These are phyloP conservation scores for Lecanicillium sp. DNA, from an alignment of 2,329 filamentous ascomycete genomes.

Conservation along the genomic window DNA sequence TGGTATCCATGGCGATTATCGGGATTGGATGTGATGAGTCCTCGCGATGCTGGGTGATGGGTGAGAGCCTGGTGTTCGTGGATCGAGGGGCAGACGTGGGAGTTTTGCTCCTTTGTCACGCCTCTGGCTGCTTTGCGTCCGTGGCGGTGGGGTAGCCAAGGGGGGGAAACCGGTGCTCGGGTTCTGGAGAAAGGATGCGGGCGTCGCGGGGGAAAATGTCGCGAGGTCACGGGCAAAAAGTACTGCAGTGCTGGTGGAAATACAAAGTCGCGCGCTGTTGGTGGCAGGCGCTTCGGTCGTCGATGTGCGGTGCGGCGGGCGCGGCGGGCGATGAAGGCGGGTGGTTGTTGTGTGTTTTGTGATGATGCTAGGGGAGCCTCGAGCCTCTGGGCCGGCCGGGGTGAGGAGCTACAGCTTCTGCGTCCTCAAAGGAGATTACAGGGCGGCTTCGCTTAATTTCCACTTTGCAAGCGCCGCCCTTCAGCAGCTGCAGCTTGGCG, in stretches of 20 bases:
- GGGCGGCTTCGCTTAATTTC: slow-evolving; percentile 12
- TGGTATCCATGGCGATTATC: slow-evolving; percentile 70
- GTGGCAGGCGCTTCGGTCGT: background rate
- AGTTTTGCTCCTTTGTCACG: slow-evolving; percentile 8
- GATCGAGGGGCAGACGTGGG: slow-evolving; percentile 9
- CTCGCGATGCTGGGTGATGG: slow-evolving; percentile 13
- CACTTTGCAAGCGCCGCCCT: slow-evolving; percentile 6
- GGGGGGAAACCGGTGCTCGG: slow-evolving; percentile 7
- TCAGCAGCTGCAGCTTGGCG: background rate
- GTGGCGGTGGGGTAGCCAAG: slow-evolving; percentile 14
- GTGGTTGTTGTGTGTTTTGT: slow-evolving; percentile 11
- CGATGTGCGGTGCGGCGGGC: background rate
- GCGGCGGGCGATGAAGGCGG: background rate
- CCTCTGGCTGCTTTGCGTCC: slow-evolving; percentile 5
- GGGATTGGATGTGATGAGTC: slow-evolving; percentile 11
- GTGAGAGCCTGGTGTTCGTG: slow-evolving; percentile 10
- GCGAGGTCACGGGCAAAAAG: background rate
- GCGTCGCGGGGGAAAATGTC: background rate
- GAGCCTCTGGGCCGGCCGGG: background rate
- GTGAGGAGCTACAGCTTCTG: background rate
- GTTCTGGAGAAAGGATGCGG: background rate
- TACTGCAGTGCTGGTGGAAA: background rate
- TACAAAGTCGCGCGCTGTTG: background rate
- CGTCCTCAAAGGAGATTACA: slow-evolving; percentile 8
- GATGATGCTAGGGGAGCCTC: slow-evolving; percentile 13